phyloP scores from a whole-genome alignment of 225 moss, liverwort and hornwort genomes.

The Pleurozium schreberi region DNA sequence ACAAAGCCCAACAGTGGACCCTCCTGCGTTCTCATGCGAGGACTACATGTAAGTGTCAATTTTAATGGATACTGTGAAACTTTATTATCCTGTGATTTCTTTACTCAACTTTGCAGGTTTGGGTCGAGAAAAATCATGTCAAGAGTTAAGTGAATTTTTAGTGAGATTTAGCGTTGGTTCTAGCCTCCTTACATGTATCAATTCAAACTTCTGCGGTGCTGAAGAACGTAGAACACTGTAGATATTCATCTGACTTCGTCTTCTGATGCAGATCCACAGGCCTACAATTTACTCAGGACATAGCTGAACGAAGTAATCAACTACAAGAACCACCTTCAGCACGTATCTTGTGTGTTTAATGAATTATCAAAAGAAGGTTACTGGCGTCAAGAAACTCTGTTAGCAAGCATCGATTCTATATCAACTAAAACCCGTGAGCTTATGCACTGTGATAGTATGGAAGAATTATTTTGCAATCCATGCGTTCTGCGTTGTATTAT shows the following conservation, averaged over 20 bases:
- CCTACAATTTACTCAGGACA: conserved; percentile 45
- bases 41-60: background rate
- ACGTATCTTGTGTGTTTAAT: background rate
- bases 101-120: background rate
- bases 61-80: background rate
- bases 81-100: background rate
- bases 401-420: background rate
- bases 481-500: background rate
- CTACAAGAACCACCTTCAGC: conserved; percentile 18
- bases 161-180: conserved; percentile 23
- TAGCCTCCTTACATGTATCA: conserved; percentile 46
- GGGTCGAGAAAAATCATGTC: background rate
- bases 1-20: conserved; percentile 76
- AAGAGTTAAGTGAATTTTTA: background rate
- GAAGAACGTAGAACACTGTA: conserved; percentile 35
- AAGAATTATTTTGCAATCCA: background rate
- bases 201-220: conserved; percentile 27
- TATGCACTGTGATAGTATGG: background rate
- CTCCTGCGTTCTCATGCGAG: conserved; percentile 40
- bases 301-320: conserved; percentile 20
- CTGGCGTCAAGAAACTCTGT: background rate
- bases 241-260: conserved; percentile 35
- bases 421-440: background rate
- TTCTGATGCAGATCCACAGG: conserved; percentile 49
- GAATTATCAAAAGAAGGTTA: background rate